Evolutionary conservation across 225 moss, liverwort and hornwort genomes (phyloP).

Genomic region (Rhytidiadelphus loreus): DNA sequence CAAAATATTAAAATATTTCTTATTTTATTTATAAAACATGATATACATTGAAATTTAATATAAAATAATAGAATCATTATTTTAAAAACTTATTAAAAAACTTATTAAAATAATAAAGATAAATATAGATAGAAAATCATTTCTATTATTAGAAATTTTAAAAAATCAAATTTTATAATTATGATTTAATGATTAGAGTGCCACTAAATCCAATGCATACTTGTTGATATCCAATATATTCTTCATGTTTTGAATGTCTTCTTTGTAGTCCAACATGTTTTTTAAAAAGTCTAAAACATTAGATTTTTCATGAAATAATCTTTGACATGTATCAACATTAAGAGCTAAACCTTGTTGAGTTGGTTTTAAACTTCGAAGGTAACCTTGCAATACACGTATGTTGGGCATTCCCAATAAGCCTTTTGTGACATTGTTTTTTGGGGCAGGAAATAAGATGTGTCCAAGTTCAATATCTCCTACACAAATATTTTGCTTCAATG

Average conservation of each 20-base stretch:
- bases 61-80: neutral
- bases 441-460: neutral
- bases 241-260: neutral
- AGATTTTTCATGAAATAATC: neutral
- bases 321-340: neutral
- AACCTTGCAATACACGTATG: neutral
- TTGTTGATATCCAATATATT: neutral
- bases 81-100: neutral
- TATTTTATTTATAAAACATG: neutral
- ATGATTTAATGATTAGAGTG: neutral
- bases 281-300: neutral
- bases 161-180: neutral
- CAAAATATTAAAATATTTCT: neutral
- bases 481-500: neutral
- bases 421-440: neutral
- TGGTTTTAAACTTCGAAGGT: neutral
- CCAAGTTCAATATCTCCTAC: neutral
- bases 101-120: rapidly evolving
- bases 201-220: neutral
- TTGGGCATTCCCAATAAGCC: neutral
- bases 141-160: neutral
- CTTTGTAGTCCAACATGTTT: neutral
- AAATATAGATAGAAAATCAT: no score
- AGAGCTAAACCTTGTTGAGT: slow-evolving; percentile 8
- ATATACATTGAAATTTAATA: neutral